Evolutionary conservation across 495 filamentous ascomycete species (phyloP).

Genomic region (Geoglossum glabrum): DNA sequence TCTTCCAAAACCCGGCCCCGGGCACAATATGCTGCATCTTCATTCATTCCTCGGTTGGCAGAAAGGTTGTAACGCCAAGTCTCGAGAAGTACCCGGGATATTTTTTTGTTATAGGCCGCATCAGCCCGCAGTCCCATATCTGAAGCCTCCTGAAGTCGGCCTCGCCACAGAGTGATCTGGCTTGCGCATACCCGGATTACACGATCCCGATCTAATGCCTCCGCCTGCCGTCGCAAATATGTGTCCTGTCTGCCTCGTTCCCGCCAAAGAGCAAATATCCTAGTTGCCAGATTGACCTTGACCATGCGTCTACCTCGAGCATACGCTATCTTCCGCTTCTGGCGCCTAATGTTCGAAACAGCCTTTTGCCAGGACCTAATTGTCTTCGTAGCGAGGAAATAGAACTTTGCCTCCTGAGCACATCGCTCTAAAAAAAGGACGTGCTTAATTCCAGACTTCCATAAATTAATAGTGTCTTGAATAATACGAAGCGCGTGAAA

Average conservation of each 20-base stretch:
- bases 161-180: not conserved
- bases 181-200: slow-evolving; percentile 24
- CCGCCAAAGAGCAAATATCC: slow-evolving; percentile 25
- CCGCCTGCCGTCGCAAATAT: slow-evolving; percentile 23
- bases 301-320: slow-evolving; percentile 30
- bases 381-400: slow-evolving; percentile 32
- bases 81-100: slow-evolving; percentile 26
- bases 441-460: slow-evolving; percentile 26
- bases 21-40: slow-evolving; percentile 28
- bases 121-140: not conserved
- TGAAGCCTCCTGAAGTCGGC: not conserved
- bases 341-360: slow-evolving; percentile 27
- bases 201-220: slow-evolving; percentile 21
- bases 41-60: slow-evolving; percentile 23
- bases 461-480: slow-evolving; percentile 27
- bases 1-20: slow-evolving; percentile 26
- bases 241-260: not conserved
- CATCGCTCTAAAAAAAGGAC: slow-evolving; percentile 28
- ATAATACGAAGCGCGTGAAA: slow-evolving; percentile 31
- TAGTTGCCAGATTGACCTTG: slow-evolving; percentile 36
- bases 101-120: not conserved
- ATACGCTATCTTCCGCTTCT: slow-evolving; percentile 40
- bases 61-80: slow-evolving; percentile 26
- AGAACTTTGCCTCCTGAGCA: slow-evolving; percentile 37
- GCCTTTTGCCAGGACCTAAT: slow-evolving; percentile 36